Percentiles rank a stretch among this genome's conserved stretches.
phyloP scores from a whole-genome alignment of 257 asterid species.

The Coffea eugenioides region DNA sequence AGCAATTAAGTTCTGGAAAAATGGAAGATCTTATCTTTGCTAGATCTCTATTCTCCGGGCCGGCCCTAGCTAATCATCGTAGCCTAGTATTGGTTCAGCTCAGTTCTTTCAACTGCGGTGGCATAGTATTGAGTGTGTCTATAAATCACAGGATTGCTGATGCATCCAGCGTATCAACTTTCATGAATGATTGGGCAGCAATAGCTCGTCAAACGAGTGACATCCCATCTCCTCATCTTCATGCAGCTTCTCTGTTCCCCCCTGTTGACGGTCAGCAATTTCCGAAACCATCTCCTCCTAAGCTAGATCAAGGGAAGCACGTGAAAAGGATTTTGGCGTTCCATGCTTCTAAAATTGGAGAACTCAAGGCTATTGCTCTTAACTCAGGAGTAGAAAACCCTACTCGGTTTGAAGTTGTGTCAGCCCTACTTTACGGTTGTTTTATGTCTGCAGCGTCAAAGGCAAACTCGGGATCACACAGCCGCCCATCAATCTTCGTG shows the following conservation, averaged over 20 bases:
- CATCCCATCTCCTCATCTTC: not conserved
- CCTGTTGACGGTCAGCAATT: not conserved
- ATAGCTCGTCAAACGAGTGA: not conserved
- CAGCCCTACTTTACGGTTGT: constrained; percentile 4
- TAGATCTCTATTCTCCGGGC: too few relatives aligned
- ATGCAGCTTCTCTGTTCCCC: not conserved
- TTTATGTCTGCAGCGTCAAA: not conserved
- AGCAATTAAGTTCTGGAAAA: not conserved
- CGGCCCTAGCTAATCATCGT: too few relatives aligned
- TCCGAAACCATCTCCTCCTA: not conserved
- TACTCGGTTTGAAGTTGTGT: constrained; percentile 4
- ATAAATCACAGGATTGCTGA: constrained; percentile 15
- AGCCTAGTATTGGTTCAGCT: not conserved
- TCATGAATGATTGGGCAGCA: constrained; percentile 18
- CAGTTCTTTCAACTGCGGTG: constrained; percentile 13
- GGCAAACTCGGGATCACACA: too few relatives aligned
- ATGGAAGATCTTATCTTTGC: not conserved
- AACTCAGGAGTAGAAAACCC: constrained; percentile 2
- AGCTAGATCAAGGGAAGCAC: not conserved
- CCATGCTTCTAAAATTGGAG: not conserved
- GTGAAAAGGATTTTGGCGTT: not conserved
- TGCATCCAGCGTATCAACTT: not conserved
- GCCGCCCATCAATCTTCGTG: not conserved
- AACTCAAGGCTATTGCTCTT: not conserved
- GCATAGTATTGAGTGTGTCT: constrained; percentile 8